phyloP scores from a whole-genome alignment of 345 rosid species.

The Diplotaxis tenuifolia region DNA sequence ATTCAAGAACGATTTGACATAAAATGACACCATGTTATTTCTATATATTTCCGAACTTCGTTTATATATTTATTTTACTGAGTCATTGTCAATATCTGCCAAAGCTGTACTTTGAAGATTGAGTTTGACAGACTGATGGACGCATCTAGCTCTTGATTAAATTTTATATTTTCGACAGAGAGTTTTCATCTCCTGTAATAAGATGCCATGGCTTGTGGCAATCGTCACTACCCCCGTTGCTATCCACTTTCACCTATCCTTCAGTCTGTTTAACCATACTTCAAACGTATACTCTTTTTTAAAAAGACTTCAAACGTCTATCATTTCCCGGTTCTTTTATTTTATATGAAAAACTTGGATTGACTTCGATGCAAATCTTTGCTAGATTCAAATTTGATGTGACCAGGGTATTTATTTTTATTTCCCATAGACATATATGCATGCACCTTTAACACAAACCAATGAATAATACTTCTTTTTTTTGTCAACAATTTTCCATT shows the following conservation, averaged over 20 bases:
- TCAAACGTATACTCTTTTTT: neutral
- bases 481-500: no score
- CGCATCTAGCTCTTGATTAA: conserved; percentile 3
- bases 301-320: neutral
- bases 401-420: neutral
- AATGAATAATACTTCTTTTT: neutral
- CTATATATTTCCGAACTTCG: conserved; percentile 10
- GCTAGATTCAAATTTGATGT: conserved; percentile 2
- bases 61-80: neutral
- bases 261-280: neutral
- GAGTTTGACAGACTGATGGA: conserved; percentile 40
- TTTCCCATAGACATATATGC: neutral
- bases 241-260: conserved; percentile 1
- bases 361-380: conserved; percentile 5
- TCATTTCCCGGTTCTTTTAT: neutral
- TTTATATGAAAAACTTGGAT: neutral
- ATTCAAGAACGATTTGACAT: conserved; percentile 26
- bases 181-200: conserved; percentile 11
- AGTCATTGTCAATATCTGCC: conserved; percentile 23
- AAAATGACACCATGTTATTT: conserved; percentile 24
- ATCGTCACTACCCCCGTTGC: neutral
- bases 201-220: neutral
- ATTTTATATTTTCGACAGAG: neutral
- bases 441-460: neutral
- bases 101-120: conserved; percentile 32